Base-by-base conservation (phyloP, 768 basidiomycete species). In the Mycena filopes region DNA sequence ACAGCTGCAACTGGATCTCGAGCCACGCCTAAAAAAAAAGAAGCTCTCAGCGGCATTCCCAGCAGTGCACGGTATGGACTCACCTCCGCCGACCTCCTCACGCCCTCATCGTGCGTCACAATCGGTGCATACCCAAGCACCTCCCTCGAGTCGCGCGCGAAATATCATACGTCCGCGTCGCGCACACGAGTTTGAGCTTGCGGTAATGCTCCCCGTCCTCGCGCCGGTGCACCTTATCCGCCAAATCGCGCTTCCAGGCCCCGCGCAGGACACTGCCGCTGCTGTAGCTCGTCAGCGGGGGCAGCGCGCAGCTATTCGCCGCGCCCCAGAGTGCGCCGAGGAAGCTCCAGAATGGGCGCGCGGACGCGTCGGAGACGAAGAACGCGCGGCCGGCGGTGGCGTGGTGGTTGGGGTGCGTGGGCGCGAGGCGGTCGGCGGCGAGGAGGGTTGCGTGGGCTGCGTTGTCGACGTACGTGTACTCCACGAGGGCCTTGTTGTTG, bases 301-400 rank as follows among this genome's bases (percentile, higher is more conserved):
- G 72, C 47, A 56, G 12, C 36, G 59, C 38, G 51, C 26, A 9
- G 46, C 60, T 13, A 33, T 63, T 57, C 25, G 43, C 62, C 12
- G 49, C 63, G 58, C 57, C 61, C 85, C 85, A 86, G 18, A 86
- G 65, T 2, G 76, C 75, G 15, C 82, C 60, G 3, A 1, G 1
- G 36, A 83, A 82, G 63, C 85, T 84, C 86, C 86, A 87, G 72
- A 84, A 84, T 70, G 81, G 80, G 51, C 82, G 73, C 9, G 85
- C 84, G 63, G 85, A 83, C 55, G 80, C 83, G 75, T 87, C 86
- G 55, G 85, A 83, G 73, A 87, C 81, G 76, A 85, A 85, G 76
- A 82, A 87, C 4, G 80, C 81, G 58, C 84, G 80, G 4, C 86
- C 86, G 2, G 84, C 85, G 47, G 86, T 81, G n/a, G 74, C 65